Evolutionary conservation across 2,329 filamentous ascomycete species (phyloP).

Genomic region (Neoscytalidium dimidiatum): DNA sequence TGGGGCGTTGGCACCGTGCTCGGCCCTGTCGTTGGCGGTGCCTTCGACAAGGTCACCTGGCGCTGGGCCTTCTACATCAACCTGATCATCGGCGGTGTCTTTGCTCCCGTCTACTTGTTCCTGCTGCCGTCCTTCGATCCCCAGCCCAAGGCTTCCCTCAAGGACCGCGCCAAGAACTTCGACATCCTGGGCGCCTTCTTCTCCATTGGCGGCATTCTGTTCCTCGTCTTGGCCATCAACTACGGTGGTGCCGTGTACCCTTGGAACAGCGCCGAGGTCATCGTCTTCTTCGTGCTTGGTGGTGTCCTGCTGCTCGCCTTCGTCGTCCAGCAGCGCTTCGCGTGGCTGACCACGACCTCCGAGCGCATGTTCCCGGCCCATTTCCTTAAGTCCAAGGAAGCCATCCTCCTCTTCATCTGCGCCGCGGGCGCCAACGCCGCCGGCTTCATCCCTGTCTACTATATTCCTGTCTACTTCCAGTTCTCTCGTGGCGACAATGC

Average conservation of each 20-base stretch:
- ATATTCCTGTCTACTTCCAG: slow-evolving; percentile 32
- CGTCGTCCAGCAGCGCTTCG: slow-evolving; percentile 47
- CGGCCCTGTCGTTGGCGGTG: slow-evolving; percentile 34
- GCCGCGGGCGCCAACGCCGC: slow-evolving; percentile 30
- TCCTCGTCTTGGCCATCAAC: slow-evolving; percentile 51
- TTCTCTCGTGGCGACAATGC: slow-evolving; percentile 27
- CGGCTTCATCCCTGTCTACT: slow-evolving; percentile 24
- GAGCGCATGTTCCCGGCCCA: slow-evolving; percentile 53
- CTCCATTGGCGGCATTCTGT: slow-evolving; percentile 43
- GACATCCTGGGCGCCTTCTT: slow-evolving; percentile 47
- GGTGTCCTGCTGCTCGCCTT: slow-evolving; percentile 47
- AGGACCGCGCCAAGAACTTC: slow-evolving; percentile 18
- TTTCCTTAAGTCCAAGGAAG: slow-evolving; percentile 41
- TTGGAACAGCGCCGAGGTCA: slow-evolving; percentile 49
- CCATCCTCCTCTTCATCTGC: slow-evolving; percentile 41
- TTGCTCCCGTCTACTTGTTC: slow-evolving; percentile 30
- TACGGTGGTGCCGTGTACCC: slow-evolving; percentile 53
- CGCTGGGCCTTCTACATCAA: slow-evolving; percentile 51
- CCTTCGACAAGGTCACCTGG: slow-evolving; percentile 42
- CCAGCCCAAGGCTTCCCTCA: neutral
- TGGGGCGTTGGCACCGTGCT: slow-evolving; percentile 31
- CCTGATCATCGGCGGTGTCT: slow-evolving; percentile 23
- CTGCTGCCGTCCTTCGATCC: slow-evolving; percentile 26
- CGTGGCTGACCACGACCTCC: slow-evolving; percentile 47
- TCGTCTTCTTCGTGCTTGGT: slow-evolving; percentile 49